These are phyloP conservation scores for Simmondsia chinensis DNA, from an alignment of 148 eudicot species.

Conservation along the genomic window DNA sequence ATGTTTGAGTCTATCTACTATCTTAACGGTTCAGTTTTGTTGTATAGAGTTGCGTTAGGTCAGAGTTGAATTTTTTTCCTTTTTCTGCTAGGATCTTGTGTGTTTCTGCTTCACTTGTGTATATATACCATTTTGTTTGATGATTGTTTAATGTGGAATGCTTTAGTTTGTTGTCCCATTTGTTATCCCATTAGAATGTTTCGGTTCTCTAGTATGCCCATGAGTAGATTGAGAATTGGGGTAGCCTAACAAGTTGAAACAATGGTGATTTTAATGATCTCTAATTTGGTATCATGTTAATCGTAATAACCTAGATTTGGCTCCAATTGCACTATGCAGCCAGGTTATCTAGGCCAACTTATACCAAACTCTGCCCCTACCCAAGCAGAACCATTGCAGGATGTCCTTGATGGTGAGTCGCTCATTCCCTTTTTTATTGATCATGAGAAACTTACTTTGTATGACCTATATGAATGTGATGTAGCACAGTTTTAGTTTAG, in stretches of 20 bases:
- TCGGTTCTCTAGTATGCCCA: too few species aligned
- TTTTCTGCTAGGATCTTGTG: too few species aligned
- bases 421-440: slow-evolving; percentile 1
- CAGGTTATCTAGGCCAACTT: slow-evolving; percentile 78
- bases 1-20: too few species aligned
- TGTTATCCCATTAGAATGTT: too few species aligned
- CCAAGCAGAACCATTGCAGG: slow-evolving; percentile 59
- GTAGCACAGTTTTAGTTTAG: neutral
- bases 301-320: neutral
- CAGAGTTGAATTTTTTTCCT: too few species aligned
- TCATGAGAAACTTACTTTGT: neutral
- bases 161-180: too few species aligned
- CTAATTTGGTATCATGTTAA: neutral
- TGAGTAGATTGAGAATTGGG: too few species aligned
- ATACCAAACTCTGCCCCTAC: slow-evolving; percentile 76
- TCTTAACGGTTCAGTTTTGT: too few species aligned
- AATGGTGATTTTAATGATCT: neutral
- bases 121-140: too few species aligned
- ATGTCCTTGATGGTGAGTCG: slow-evolving; percentile 67
- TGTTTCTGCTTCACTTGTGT: too few species aligned
- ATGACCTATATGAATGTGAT: neutral
- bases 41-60: too few species aligned
- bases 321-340: slow-evolving; percentile 35
- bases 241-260: neutral
- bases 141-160: too few species aligned